Base-by-base conservation (phyloP, 495 filamentous ascomycete genomes). In the Penicillium coprophilum region DNA sequence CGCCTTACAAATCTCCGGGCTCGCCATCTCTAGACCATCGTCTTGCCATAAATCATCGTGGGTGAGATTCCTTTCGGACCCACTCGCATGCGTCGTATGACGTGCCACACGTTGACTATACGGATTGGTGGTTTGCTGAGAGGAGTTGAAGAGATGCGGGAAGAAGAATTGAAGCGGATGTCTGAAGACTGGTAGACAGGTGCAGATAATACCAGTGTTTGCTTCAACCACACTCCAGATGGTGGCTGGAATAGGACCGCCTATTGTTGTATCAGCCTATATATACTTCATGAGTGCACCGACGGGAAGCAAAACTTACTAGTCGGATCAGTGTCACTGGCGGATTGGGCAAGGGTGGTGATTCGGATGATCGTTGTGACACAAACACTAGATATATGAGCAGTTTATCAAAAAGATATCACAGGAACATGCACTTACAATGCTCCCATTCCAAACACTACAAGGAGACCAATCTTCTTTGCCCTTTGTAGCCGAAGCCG, bases 401-500 rank as follows among this genome's bases (percentile, higher is more conserved):
- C 15, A 11, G 17, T 10, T 10, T 20, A 28, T 47, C 6, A 19
- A 15, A 31, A 0, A 19, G 9, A 3, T 6, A 11, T 19, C 7
- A 27, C 1, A 28, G 1, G 15, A 3, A 32, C 2, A 2, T 11
- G 9, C n/a, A 23, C 48, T 39, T 19, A 50, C 48, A 62, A 66
- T 71, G 78, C 53, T 69, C 64, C 50, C 59, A 66, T 53, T 55
- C 60, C 47, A 57, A 79, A 62, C 8, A 70, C 68, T 3, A 77
- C 23, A 55, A 69, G 71, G 27, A 72, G 66, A 17, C 68, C 69
- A 20, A 62, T 28, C 15, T 72, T 71, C 10, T 76, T 79, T 43
- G 68, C 67, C 44, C 57, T 58, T 19, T 75, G 68, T 32, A 77
- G 63, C 38, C 75, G 72, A n/a, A 79, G 55, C 24, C 61, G 60